Evolutionary conservation across 2,329 filamentous ascomycete genomes (phyloP), one percentile per base, ranked within the genome.

Genomic region (Zopfia rhizophila): DNA sequence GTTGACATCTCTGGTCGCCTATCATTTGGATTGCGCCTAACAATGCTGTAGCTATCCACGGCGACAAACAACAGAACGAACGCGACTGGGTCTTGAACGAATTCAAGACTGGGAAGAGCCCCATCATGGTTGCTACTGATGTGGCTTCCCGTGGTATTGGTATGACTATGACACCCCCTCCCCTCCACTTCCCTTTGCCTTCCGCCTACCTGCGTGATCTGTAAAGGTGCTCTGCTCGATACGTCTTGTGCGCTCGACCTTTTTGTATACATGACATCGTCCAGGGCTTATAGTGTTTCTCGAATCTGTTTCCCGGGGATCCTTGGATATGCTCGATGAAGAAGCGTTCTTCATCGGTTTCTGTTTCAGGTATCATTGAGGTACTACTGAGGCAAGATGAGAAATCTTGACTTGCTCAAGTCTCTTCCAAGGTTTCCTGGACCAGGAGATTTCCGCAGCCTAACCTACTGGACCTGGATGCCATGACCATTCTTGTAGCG

Each of bases 61-160:
- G 94, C 71, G 94, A 97, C 80, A 97, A 97, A 82, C 92, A 97
- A 74, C 94, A 99, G 73, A 96, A 97, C 77, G 94, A 99, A 81
- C 92, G 94, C 81, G 94, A 97, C 76, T 97, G 94, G 91, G 94
- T 97, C 68, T 83, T 99, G 72, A 95, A 97, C 76, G 93, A 97
- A 77, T 99, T 99, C 86, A 99, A 97, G 87, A 90, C 90, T 59
- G 92, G 91, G 79, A 97, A 97, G 83, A 96, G 91, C 80, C 94
- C 94, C 73, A 96, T 99, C 86, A 96, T 99, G 92, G 94, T 99
- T 80, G 94, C 94, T 79, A 99, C 94, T 61, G 94, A 97, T 72
- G 94, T 99, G 79, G 94, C 94, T 79, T 97, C 94, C 73, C 94
- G 94, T 92, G 94, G 94, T 91, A 97, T 99, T 80, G 94, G 94